Conservation (phyloP, 305 asterid species). For the Rubia tinctorum region DNA sequence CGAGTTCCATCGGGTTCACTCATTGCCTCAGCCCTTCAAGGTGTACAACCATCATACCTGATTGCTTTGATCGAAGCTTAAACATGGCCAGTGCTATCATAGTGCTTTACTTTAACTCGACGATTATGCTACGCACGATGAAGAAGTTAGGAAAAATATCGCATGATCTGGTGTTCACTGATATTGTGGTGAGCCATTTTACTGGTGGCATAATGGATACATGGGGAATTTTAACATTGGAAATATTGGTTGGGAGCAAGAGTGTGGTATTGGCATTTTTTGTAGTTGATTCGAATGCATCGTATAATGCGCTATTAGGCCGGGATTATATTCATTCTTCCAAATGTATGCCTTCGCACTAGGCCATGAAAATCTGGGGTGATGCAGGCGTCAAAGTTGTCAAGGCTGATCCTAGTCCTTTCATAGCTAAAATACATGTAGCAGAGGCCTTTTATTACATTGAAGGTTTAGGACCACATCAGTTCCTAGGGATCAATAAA, state of each 20-base stretch:
- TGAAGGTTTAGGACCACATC: neutral
- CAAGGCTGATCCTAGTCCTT: neutral
- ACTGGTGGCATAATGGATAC: neutral
- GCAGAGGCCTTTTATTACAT: neutral
- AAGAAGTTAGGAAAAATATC: too few species aligned
- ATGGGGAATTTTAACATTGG: neutral
- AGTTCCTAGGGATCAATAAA: neutral
- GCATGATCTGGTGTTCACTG: too few species aligned
- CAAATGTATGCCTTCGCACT: neutral
- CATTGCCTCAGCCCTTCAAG: too few species aligned
- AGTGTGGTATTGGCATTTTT: too few species aligned
- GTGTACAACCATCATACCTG: too few species aligned
- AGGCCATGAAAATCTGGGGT: neutral
- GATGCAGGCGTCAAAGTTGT: neutral
- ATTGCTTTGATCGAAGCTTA: too few species aligned
- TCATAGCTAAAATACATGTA: neutral
- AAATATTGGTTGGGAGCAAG: constrained; percentile 1
- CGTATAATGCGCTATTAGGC: neutral
- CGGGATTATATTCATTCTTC: too few species aligned
- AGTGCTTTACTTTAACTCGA: too few species aligned
- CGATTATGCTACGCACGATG: too few species aligned
- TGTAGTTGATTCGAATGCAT: constrained; percentile 1
- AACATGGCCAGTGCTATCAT: too few species aligned
- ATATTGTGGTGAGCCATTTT: constrained; percentile 4
- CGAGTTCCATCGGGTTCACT: too few species aligned